Conservation (phyloP, 257 asterid genomes). For the Perilla frutescens region DNA sequence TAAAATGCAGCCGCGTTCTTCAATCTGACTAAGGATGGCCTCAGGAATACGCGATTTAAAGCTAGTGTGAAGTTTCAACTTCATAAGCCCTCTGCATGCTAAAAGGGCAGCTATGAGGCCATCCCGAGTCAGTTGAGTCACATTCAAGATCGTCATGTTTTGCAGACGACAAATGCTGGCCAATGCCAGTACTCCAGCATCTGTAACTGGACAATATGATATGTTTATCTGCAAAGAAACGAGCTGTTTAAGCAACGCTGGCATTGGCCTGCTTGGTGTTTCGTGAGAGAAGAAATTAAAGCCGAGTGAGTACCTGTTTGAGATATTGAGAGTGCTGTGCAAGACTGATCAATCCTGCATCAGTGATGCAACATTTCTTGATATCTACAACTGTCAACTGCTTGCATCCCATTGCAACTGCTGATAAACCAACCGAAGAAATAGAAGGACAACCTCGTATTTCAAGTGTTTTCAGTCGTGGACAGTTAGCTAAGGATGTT, state of each 20-base stretch:
- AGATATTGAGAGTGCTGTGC: slow-evolving; percentile 39
- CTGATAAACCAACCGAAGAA: slow-evolving; percentile 41
- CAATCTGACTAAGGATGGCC: slow-evolving; percentile 28
- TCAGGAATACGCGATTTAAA: slow-evolving; percentile 36
- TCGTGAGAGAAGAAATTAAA: no score
- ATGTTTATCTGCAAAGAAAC: slow-evolving; percentile 44
- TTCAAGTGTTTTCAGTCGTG: slow-evolving; percentile 36
- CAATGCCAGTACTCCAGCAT: slow-evolving; percentile 41
- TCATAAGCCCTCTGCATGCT: slow-evolving; percentile 40
- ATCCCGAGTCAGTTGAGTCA: slow-evolving; percentile 32
- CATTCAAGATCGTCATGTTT: slow-evolving; percentile 41
- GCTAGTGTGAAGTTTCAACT: slow-evolving; percentile 38
- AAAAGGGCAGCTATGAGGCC: slow-evolving; percentile 42
- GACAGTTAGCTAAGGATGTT: slow-evolving; percentile 32
- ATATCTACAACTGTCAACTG: slow-evolving; percentile 38
- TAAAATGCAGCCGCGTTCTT: slow-evolving; percentile 41
- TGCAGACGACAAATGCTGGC: slow-evolving; percentile 39
- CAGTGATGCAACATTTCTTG: slow-evolving; percentile 45
- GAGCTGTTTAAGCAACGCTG: background rate
- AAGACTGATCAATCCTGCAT: slow-evolving; percentile 44
- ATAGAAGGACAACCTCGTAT: slow-evolving; percentile 48
- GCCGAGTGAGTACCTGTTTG: slow-evolving; percentile 36
- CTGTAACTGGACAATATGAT: slow-evolving; percentile 42
- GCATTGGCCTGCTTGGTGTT: background rate
- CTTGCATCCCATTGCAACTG: slow-evolving; percentile 40